A percentile compares a stretch with the other conserved stretches of the same genome.
Conservation (phyloP, 352 stramenopile genomes). For the Blastocystis sp. region DNA sequence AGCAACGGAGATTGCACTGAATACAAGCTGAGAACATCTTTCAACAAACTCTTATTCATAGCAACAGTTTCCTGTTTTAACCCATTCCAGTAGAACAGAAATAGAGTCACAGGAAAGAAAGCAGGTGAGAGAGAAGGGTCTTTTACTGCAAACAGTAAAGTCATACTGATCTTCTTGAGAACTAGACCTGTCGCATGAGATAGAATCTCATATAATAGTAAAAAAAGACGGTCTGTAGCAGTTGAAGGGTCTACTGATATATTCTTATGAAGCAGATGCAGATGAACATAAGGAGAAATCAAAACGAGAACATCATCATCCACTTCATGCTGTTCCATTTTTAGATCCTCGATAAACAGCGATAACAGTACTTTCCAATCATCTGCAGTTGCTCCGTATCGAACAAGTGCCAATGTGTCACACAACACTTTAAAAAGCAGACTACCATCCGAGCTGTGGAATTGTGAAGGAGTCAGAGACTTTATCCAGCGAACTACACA, state of each 20-base stretch:
- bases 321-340: neutral
- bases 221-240: neutral
- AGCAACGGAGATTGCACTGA: neutral
- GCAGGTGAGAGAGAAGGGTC: neutral
- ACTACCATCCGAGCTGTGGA: no score
- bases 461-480: neutral
- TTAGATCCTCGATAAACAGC: neutral
- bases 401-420: neutral
- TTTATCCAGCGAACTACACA: neutral
- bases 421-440: neutral
- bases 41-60: neutral
- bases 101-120: neutral
- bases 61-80: neutral
- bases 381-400: slow-evolving; percentile 5
- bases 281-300: neutral
- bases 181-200: neutral
- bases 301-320: neutral
- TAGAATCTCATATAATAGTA: neutral
- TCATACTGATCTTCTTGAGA: neutral
- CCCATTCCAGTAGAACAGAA: neutral
- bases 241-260: neutral
- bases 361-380: slow-evolving; percentile 15
- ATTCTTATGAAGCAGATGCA: neutral
- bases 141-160: neutral
- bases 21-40: neutral